Base-by-base conservation (phyloP, 345 rosid genomes). In the Excoecaria agallocha region DNA sequence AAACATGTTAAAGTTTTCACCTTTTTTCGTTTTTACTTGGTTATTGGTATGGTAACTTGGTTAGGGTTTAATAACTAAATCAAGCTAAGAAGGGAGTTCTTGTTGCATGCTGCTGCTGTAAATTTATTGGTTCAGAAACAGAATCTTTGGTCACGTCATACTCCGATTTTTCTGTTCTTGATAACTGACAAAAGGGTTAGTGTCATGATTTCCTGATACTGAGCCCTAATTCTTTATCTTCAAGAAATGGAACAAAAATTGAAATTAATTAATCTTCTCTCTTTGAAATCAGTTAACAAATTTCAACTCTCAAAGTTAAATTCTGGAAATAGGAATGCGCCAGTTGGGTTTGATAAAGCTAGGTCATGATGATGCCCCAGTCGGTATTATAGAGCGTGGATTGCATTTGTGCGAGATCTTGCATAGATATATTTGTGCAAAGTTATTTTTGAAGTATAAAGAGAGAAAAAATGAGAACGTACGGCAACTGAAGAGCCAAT, bases 71-170 rank as follows among this genome's bases (percentile, higher is more conserved):
- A 77, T 62, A 54, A 66, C 75, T 77, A 82, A 79, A 73, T 68
- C 64, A 77, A 81, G 77, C 78, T 78, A 74, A 77, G 82, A n/a
- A 38, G 24, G 24, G 1, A 30, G 30, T 30, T 13, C 19, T 57
- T 43, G 20, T 48, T 74, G 55, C 30, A 24, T 55, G 48, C 20
- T 54, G 73, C 71, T 66, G 69, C 10, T 76, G 79, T 80, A 70
- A 71, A 57, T 64, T 75, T 74, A n/a, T 81, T 80, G 82, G 83
- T 81, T 80, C 78, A 63, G 80, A 72, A 84, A 78, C 58, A 82
- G 89, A 88, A 93, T 89, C 91, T 87, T 85, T 86, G 85, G 89
- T 86, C 83, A 85, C 91, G 89, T 89, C 96, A 91, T 80, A 74
- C 80, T 30, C 49, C 78, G 86, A 82, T 87, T 83, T 81, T 86